Conservation (phyloP, 2,329 filamentous ascomycete genomes). For the Claviceps paspali region DNA sequence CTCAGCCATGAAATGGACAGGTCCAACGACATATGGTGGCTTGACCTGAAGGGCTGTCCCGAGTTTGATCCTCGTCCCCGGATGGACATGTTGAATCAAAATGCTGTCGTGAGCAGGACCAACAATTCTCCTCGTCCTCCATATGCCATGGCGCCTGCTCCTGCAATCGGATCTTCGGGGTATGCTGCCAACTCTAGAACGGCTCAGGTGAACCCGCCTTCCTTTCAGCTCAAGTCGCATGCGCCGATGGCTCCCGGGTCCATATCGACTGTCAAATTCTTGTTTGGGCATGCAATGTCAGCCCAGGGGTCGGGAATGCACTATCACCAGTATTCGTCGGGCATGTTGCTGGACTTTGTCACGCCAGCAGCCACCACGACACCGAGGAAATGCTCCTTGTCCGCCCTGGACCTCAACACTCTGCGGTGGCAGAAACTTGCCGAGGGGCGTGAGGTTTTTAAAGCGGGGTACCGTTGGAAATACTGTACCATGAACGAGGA, state of each 20-base stretch:
- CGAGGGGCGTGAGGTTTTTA: constrained; percentile 87
- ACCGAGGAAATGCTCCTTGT: constrained; percentile 77
- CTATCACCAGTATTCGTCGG: constrained; percentile 89
- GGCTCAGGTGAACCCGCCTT: constrained; percentile 50
- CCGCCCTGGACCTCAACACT: constrained; percentile 71
- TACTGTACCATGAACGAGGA: constrained; percentile 95
- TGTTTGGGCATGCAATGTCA: constrained; percentile 65
- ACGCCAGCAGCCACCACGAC: constrained; percentile 81
- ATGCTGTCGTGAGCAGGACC: constrained; percentile 23
- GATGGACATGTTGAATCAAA: constrained; percentile 35
- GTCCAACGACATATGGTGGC: constrained; percentile 90
- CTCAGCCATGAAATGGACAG: constrained; percentile 95
- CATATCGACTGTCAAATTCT: constrained; percentile 80
- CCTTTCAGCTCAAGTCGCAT: constrained; percentile 54
- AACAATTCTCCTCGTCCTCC: constrained; percentile 35
- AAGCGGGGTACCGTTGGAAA: constrained; percentile 86
- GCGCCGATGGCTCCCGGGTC: constrained; percentile 75
- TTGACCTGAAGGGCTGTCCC: constrained; percentile 82
- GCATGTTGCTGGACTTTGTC: constrained; percentile 83
- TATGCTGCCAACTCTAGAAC: constrained; percentile 55
- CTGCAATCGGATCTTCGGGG: constrained; percentile 42
- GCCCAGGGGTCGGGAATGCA: constrained; percentile 83
- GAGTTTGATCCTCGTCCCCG: constrained; percentile 61
- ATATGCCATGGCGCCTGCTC: constrained; percentile 33
- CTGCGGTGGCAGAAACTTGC: constrained; percentile 91